phyloP scores from a whole-genome alignment of 768 basidiomycete species.

The Pisolithus orientalis region DNA sequence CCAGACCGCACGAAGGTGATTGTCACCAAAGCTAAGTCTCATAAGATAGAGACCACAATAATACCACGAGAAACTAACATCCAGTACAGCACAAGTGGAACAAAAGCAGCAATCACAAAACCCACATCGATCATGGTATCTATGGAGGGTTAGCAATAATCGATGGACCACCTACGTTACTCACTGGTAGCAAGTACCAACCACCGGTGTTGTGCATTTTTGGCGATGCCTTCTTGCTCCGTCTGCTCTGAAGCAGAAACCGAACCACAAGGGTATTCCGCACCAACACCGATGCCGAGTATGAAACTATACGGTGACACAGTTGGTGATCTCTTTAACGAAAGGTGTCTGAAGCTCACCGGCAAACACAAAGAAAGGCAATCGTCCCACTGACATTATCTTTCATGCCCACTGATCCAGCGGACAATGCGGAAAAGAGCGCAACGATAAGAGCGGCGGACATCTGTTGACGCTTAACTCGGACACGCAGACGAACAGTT shows the following conservation, averaged over 20 bases:
- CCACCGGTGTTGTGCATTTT: slow-evolving; percentile 80
- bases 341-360: slow-evolving; percentile 36
- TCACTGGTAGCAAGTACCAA: slow-evolving; percentile 86
- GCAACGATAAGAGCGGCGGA: slow-evolving; percentile 77
- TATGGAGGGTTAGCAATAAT: slow-evolving; percentile 19
- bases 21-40: slow-evolving; percentile 53
- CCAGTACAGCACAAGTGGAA: slow-evolving; percentile 83
- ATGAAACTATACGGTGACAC: slow-evolving; percentile 51
- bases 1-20: slow-evolving; percentile 86
- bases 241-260: slow-evolving; percentile 88
- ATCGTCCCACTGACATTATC: slow-evolving; percentile 65
- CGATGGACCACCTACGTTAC: slow-evolving; percentile 13
- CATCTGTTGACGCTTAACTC: slow-evolving; percentile 45
- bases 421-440: slow-evolving; percentile 77
- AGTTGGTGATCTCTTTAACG: not conserved
- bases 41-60: not conserved
- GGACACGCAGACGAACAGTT: not conserved
- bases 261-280: slow-evolving; percentile 87
- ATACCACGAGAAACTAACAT: slow-evolving; percentile 46
- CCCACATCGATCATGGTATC: slow-evolving; percentile 84
- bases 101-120: slow-evolving; percentile 74
- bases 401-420: slow-evolving; percentile 76
- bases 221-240: slow-evolving; percentile 72
- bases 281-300: slow-evolving; percentile 83
- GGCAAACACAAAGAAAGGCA: slow-evolving; percentile 72